phyloP scores from a whole-genome alignment of 2,329 filamentous ascomycete genomes.

The Paecilomyces fulvus region DNA sequence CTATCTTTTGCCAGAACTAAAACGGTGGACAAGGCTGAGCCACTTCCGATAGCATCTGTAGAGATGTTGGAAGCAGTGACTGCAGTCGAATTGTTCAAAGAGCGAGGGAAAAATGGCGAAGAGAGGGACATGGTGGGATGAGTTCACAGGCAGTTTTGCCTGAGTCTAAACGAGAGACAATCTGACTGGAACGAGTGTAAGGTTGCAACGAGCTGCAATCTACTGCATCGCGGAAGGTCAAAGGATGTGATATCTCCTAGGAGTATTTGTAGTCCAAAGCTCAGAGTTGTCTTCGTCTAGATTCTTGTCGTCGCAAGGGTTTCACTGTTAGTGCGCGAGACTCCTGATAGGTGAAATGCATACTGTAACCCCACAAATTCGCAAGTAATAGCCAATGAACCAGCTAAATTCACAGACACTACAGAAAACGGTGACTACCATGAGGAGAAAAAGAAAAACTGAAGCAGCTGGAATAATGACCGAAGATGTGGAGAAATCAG shows the following conservation, averaged over 20 bases:
- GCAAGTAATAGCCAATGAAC: constrained; percentile 18
- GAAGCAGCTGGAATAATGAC: constrained; percentile 8
- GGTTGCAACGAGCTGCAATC: not conserved
- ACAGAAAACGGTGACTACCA: constrained; percentile 6
- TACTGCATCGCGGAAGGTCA: not conserved
- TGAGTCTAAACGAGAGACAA: constrained; percentile 3
- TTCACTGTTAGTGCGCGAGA: constrained; percentile 16
- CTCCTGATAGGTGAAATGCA: constrained; percentile 20
- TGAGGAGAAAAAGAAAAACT: constrained; percentile 7
- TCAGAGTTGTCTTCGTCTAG: constrained; percentile 3
- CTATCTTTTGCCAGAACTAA: constrained; percentile 49
- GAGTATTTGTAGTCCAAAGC: constrained; percentile 3
- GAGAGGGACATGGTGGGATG: constrained; percentile 16
- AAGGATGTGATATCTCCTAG: constrained; percentile 2
- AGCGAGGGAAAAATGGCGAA: constrained; percentile 6
- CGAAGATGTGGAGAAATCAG: constrained; percentile 4
- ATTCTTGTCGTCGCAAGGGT: constrained; percentile 15
- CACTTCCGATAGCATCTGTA: not conserved
- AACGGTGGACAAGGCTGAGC: constrained; percentile 32
- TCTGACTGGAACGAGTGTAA: not conserved
- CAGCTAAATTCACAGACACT: constrained; percentile 16
- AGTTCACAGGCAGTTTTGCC: not conserved
- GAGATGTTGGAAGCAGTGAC: not conserved
- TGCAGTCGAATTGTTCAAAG: not conserved
- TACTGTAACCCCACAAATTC: constrained; percentile 20